These are phyloP conservation scores for Magnaporthiopsis rhizophila DNA, from an alignment of 2,329 filamentous ascomycete species.

Conservation along the genomic window DNA sequence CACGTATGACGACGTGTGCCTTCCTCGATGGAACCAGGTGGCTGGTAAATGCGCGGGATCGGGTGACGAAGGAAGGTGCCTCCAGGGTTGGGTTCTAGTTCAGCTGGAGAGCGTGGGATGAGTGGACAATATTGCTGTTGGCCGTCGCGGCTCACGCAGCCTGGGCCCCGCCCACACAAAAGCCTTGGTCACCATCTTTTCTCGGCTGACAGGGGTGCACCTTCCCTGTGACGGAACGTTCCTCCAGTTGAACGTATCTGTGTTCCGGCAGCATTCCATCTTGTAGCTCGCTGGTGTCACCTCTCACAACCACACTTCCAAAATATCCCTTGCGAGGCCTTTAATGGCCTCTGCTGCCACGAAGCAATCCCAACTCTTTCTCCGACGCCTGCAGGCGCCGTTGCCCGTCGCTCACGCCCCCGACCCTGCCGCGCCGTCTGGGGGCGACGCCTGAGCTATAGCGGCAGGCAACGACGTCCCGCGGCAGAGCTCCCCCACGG, in stretches of 20 bases:
- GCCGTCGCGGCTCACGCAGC: background rate
- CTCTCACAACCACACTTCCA: background rate
- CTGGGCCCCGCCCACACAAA: background rate
- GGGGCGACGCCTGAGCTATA: background rate
- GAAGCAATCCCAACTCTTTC: background rate
- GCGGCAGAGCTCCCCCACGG: background rate
- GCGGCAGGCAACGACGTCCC: background rate
- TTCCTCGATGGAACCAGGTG: background rate
- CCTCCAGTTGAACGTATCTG: background rate
- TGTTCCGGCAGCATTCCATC: background rate
- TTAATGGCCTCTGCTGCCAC: background rate
- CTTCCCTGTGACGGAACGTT: background rate
- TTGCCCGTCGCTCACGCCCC: too few species aligned
- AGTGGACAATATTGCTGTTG: background rate
- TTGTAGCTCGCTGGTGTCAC: background rate
- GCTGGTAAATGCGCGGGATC: background rate
- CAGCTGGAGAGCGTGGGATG: background rate
- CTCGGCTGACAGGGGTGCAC: background rate
- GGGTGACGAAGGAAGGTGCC: too few species aligned
- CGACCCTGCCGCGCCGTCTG: background rate
- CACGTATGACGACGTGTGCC: background rate
- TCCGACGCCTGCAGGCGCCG: background rate
- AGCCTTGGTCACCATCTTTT: background rate
- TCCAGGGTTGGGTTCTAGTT: background rate
- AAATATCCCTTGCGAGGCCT: background rate